phyloP scores from a whole-genome alignment of 106 monocot genomes.

The Dioscorea dumetorum region DNA sequence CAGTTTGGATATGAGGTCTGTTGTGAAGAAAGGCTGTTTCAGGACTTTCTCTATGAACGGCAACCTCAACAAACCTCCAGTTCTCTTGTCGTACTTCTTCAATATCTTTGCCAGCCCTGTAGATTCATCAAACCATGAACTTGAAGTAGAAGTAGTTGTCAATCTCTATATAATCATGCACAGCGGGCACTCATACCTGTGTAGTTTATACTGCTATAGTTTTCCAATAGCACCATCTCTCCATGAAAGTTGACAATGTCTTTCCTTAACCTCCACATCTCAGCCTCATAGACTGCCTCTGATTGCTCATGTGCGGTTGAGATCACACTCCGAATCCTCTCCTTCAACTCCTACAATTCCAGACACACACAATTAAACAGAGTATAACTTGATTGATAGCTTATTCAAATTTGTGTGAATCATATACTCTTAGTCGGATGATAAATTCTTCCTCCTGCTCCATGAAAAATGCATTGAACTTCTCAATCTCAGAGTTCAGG shows the following conservation, averaged over 20 bases:
- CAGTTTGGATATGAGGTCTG: constrained; percentile 69
- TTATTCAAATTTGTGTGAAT: not conserved
- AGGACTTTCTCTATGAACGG: constrained; percentile 83
- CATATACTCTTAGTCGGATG: constrained; percentile 49
- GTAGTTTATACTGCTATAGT: constrained; percentile 93
- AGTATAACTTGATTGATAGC: not conserved
- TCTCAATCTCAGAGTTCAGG: constrained; percentile 64
- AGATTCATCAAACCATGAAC: not conserved
- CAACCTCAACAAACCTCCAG: constrained; percentile 49
- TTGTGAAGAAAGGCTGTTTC: constrained; percentile 85
- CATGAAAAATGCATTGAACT: constrained; percentile 84
- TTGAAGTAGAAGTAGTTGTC: too few relatives aligned
- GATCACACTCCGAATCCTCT: constrained; percentile 32
- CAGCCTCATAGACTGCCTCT: constrained; percentile 21
- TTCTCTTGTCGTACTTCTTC: constrained; percentile 96
- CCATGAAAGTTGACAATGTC: constrained; percentile 81
- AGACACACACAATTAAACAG: not conserved
- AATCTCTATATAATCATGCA: too few relatives aligned
- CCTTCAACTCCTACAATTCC: constrained; percentile 51
- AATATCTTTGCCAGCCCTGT: constrained; percentile 87
- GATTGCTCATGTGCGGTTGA: constrained; percentile 8
- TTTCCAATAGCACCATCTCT: constrained; percentile 87
- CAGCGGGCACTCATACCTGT: constrained; percentile 37
- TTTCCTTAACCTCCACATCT: constrained; percentile 44
- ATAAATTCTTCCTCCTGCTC: constrained; percentile 88